Conservation (phyloP, 2,329 filamentous ascomycete species). For the Pseudophaeomoniella oleicola region DNA sequence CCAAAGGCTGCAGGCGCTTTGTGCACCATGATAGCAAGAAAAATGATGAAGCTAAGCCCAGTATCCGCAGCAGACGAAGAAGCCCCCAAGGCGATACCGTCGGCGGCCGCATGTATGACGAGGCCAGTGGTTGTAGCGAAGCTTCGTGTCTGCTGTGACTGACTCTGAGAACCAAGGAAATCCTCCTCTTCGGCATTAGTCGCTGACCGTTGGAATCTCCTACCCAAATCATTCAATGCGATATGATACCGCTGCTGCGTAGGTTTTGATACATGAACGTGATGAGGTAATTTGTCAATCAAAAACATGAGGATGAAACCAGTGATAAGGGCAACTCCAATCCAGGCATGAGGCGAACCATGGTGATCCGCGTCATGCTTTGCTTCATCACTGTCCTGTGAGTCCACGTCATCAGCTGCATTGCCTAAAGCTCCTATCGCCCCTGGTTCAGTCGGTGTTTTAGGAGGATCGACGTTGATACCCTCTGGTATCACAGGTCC, state of each 20-base stretch:
- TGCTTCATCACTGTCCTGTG: slow-evolving; percentile 29
- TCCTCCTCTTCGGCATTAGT: slow-evolving; percentile 22
- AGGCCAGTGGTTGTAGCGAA: slow-evolving; percentile 81
- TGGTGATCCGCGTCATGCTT: slow-evolving; percentile 25
- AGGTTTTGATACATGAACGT: slow-evolving; percentile 50
- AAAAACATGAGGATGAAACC: slow-evolving; percentile 97
- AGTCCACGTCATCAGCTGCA: slow-evolving; percentile 15
- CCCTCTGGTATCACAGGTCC: slow-evolving; percentile 16
- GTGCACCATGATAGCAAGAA: slow-evolving; percentile 92
- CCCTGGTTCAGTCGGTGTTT: slow-evolving; percentile 13
- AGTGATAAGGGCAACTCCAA: slow-evolving; percentile 72
- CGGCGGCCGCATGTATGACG: slow-evolving; percentile 90
- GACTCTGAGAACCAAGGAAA: slow-evolving; percentile 41
- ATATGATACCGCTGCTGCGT: slow-evolving; percentile 66
- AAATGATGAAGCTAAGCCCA: slow-evolving; percentile 78
- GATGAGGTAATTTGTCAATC: slow-evolving; percentile 70
- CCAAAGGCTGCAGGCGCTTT: slow-evolving; percentile 95
- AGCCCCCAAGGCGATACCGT: slow-evolving; percentile 90
- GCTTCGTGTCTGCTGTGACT: slow-evolving; percentile 40
- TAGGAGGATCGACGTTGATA: slow-evolving; percentile 8
- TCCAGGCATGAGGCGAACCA: slow-evolving; percentile 53
- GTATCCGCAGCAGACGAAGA: slow-evolving; percentile 62
- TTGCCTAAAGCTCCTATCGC: slow-evolving; percentile 12
- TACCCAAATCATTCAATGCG: slow-evolving; percentile 66
- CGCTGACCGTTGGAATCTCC: slow-evolving; percentile 31